Evolutionary conservation across 371 early-diverging fungal species (phyloP), one percentile per base, ranked within the genome.

Genomic region (Mortierella sp.): DNA sequence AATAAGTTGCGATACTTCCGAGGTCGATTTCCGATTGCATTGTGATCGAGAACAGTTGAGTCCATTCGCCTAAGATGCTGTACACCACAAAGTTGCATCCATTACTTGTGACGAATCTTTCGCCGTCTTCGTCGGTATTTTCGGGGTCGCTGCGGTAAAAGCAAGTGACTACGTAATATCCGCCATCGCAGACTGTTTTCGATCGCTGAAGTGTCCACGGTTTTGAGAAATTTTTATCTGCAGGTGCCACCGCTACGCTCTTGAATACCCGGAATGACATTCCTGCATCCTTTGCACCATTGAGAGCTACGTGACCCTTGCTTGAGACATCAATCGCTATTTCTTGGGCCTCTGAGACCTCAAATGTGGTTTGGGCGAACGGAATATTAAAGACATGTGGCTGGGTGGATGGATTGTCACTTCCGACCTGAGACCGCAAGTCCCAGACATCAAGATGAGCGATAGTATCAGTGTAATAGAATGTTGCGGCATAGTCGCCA

Each of bases 391-490:
- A 10, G 38, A 53, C 24, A 0, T 53, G 38, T 10, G 48, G 21
- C 21, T 41, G 7, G 1, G 21, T 50, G 0, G 47, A 19, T n/a
- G 19, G 0, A 10, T n/a, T 9, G 22, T 24, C 9, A 6, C 10
- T 22, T 24, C 3, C 2, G 9, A 2, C 41, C 13, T 15, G 4
- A 1, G 28, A 28, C 2, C 50, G 32, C 10, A 72, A 38, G 28
- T 72, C 67, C 72, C 72, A 72, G 9, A 67, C 63, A 4, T 66
- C 66, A 11, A 72, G 41, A 21, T 62, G 48, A 3, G 48, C 66
- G 0, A 22, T 0, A 3, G 13, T n/a, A 16, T 24, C 36, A 1
- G 36, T 0, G 11, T 43, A 61, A 53, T 55, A 61, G 1, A 67
- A 36, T 3, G 72, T 66, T 1, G 50, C 63, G 13, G 63, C 72